Conservation (phyloP, 169 alveolate genomes). For the Plasmodium chabaudi region DNA sequence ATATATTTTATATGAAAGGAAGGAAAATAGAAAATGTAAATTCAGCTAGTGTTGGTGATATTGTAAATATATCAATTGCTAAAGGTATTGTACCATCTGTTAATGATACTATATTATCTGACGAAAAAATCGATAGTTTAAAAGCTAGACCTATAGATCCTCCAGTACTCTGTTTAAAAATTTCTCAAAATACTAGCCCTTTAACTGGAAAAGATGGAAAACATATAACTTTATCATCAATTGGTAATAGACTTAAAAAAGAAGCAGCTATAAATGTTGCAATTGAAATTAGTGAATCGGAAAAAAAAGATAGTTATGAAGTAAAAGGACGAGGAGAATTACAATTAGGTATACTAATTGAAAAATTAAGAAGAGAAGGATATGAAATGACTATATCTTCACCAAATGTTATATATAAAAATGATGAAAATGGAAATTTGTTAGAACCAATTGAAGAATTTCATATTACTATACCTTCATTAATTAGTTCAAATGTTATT, state of each 20-base stretch:
- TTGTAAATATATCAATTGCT: constrained; percentile 82
- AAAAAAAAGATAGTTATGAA: constrained; percentile 83
- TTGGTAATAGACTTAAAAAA: constrained; percentile 91
- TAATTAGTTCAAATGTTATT: constrained; percentile 85
- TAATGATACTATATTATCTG: constrained; percentile 83
- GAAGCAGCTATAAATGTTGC: constrained; percentile 95
- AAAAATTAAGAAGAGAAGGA: constrained; percentile 97
- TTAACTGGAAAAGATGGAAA: constrained; percentile 93
- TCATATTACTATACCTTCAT: constrained; percentile 85
- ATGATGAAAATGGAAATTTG: constrained; percentile 83
- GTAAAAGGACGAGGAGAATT: constrained; percentile 96
- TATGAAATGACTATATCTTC: constrained; percentile 93
- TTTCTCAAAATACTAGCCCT: constrained; percentile 93
- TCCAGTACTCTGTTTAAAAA: constrained; percentile 92
- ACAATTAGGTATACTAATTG: constrained; percentile 95
- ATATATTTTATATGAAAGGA: constrained; percentile 81
- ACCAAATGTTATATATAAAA: constrained; percentile 90
- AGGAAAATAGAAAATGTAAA: constrained; percentile 79
- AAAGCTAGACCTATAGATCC: constrained; percentile 92
- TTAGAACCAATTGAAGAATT: constrained; percentile 92
- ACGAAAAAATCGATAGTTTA: constrained; percentile 79
- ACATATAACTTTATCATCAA: constrained; percentile 84
- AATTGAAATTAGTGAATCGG: constrained; percentile 87
- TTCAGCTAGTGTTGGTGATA: constrained; percentile 85
- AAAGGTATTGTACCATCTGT: constrained; percentile 86